Base-by-base conservation (phyloP, 306 rosid species). In the Parietaria judaica region DNA sequence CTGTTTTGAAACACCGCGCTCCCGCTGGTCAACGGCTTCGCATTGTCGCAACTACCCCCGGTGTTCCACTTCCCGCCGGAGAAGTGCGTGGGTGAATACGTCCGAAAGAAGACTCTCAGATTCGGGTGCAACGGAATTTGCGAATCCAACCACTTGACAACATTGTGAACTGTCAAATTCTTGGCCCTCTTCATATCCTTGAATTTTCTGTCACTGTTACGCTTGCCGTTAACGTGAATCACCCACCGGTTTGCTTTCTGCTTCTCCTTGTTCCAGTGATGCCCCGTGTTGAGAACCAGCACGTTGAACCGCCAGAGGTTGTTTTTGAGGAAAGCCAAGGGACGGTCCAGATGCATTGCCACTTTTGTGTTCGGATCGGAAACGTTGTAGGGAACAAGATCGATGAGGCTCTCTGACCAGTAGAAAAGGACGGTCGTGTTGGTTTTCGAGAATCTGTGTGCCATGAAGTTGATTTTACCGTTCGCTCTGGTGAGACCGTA, bases 231-330 rank as follows among this genome's bases (percentile, higher is more conserved):
- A 17, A 72, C 88, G 57, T 86, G 62, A 88, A 92, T 92, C 54
- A 92, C 69, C 99, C 97, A 94, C 64, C 83, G 70, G 73, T 88
- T 88, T 50, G 74, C 95, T 10, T 38, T 69, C 62, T 86, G 78
- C 76, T 94, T 88, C 51, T 90, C 94, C 65, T 86, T 75, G 76
- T 92, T 86, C 97, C 99, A 92, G 60, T 88, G 96, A 79, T 92
- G 99, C 36, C 97, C 97, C 6, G 99, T 88, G 66, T 92, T 92
- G 45, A 92, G 89, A 78, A 92, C 84, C 80, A 92, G 78, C 49
- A 88, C 90, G 68, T 88, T 60, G 63, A 94, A 88, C 45, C 65
- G 67, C 43, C 72, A 72, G 61, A 94, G 83, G 75, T 56, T 86
- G 73, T 43, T 72, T 23, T 83, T 80, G 81, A 94, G 63, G 72